phyloP scores from a whole-genome alignment of 768 basidiomycete species.

The Tylopilus subfusipes region DNA sequence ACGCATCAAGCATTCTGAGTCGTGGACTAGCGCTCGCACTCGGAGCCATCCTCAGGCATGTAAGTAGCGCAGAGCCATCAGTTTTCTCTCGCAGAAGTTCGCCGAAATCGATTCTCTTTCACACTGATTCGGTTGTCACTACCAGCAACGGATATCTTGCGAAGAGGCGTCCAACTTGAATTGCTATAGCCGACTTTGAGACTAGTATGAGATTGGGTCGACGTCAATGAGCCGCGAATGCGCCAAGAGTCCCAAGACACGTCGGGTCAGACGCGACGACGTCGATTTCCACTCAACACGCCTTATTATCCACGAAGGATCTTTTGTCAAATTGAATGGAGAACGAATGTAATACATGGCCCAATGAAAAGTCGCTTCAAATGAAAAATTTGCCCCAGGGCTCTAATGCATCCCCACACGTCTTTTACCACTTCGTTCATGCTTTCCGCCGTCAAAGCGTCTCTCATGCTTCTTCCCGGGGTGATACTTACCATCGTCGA shows the following conservation, averaged over 20 bases:
- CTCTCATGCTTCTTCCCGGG: neutral
- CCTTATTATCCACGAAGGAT: neutral
- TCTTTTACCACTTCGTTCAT: neutral
- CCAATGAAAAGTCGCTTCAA: constrained; percentile 4
- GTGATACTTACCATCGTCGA: constrained; percentile 9
- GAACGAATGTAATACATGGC: constrained; percentile 12
- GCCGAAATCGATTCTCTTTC: no score
- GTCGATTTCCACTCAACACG: neutral
- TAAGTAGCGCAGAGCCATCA: no score
- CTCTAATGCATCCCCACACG: neutral
- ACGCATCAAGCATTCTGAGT: no score
- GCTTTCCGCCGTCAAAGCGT: constrained; percentile 9
- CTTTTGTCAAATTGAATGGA: constrained; percentile 1
- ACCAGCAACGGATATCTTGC: no score
- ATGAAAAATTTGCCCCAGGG: neutral
- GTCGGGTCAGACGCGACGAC: neutral
- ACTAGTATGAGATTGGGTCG: no score
- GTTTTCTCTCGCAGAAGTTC: no score
- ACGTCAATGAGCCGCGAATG: no score
- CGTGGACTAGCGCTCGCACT: no score
- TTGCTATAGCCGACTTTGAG: no score
- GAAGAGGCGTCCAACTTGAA: neutral
- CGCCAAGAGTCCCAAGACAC: no score
- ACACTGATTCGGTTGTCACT: no score
- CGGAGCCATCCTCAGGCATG: no score